Percentiles rank a stretch among this genome's conserved stretches.
phyloP scores from a whole-genome alignment of 2,329 filamentous ascomycete genomes.

The Pseudogymnoascus sp. region DNA sequence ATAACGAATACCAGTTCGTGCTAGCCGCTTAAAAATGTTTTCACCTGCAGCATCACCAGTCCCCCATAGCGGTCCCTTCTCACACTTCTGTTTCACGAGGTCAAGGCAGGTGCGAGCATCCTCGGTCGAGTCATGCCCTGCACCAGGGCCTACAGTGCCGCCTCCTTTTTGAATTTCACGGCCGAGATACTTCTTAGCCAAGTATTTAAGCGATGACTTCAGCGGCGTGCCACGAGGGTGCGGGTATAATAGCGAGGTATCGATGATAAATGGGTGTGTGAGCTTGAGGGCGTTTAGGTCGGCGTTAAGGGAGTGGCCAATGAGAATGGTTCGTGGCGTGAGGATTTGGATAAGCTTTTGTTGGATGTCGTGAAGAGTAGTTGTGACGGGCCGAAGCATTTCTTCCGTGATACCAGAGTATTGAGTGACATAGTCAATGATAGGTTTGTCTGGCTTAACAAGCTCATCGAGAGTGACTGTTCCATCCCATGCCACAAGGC shows the following conservation, averaged over 20 bases:
- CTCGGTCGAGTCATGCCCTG: constrained; percentile 84
- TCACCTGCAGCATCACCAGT: constrained; percentile 70
- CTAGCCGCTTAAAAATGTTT: constrained; percentile 79
- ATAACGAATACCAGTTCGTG: constrained; percentile 52
- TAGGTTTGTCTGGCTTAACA: constrained; percentile 81
- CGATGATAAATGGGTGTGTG: constrained; percentile 86
- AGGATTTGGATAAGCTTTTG: constrained; percentile 63
- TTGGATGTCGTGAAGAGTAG: constrained; percentile 76
- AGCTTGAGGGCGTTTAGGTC: constrained; percentile 77
- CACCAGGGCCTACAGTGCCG: constrained; percentile 40
- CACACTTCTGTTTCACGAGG: constrained; percentile 89
- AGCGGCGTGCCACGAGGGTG: constrained; percentile 83
- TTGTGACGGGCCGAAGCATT: constrained; percentile 75
- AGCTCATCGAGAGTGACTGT: constrained; percentile 77
- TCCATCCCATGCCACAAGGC: constrained; percentile 78
- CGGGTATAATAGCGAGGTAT: constrained; percentile 82
- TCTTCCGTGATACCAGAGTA: constrained; percentile 87
- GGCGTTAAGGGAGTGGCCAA: constrained; percentile 75
- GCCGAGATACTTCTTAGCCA: constrained; percentile 74
- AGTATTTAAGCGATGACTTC: constrained; percentile 84
- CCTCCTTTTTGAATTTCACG: constrained; percentile 78
- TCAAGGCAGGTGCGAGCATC: constrained; percentile 87
- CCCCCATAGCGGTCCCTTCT: constrained; percentile 82
- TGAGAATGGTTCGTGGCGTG: constrained; percentile 60
- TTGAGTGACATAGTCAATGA: constrained; percentile 81